Evolutionary conservation across 208 protist species (phyloP).

Genomic region (Kentomonas sorsogonicus): DNA sequence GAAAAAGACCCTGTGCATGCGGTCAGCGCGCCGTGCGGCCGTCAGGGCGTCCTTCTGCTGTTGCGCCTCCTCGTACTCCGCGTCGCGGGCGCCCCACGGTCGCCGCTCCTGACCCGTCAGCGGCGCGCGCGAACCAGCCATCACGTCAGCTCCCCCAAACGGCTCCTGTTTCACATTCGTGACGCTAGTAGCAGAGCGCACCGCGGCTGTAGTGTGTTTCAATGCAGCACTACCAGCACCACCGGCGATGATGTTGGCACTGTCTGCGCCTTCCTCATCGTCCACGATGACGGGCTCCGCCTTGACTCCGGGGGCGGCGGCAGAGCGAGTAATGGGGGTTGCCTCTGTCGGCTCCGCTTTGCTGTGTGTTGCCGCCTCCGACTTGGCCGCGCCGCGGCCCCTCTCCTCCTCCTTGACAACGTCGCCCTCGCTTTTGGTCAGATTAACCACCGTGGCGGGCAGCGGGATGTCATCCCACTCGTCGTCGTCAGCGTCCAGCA

Average conservation of each 20-base stretch:
- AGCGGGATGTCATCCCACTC: constrained; percentile 86
- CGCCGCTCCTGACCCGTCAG: constrained; percentile 40
- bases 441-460: constrained; percentile 35
- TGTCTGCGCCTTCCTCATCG: background rate
- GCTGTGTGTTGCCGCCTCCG: no score
- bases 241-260: background rate
- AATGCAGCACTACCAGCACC: no score
- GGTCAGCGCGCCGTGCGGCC: constrained; percentile 67
- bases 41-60: constrained; percentile 70
- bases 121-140: constrained; percentile 44
- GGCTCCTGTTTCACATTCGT: constrained; percentile 9
- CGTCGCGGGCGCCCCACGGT: constrained; percentile 45
- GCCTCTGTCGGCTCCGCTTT: constrained; percentile 7
- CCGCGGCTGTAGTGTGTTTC: no score
- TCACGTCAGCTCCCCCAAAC: constrained; percentile 10
- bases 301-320: no score
- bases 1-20: constrained; percentile 52
- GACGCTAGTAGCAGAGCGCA: no score
- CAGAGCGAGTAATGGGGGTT: no score
- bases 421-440: background rate
- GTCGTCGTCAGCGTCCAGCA: constrained; percentile 29
- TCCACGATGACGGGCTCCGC: constrained; percentile 21
- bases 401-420: constrained; percentile 27
- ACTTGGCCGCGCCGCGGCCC: constrained; percentile 3
- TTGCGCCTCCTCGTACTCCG: constrained; percentile 59